Conservation (phyloP, 345 rosid species). For the Eucalyptus coolabah region DNA sequence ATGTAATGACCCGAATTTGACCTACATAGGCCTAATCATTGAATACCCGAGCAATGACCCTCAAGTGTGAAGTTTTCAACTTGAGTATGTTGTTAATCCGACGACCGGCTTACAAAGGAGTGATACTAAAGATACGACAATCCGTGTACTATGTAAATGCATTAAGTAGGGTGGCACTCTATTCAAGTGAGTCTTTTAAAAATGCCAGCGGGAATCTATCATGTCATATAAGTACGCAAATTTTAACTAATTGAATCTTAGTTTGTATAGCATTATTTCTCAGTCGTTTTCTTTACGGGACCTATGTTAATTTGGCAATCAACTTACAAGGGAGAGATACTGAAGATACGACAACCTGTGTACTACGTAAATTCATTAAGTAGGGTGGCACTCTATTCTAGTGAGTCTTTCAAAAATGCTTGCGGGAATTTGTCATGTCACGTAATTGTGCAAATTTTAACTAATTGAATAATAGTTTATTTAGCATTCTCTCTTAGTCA, state of each 20-base stretch:
- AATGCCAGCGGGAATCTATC: accelerated
- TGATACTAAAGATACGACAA: not conserved
- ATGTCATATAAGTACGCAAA: accelerated
- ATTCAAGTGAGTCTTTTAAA: no score
- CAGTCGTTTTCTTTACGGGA: no score
- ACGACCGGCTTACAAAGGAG: not conserved
- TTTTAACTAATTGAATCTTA: no score
- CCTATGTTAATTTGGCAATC: not conserved
- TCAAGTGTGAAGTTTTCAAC: accelerated
- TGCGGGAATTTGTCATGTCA: no score
- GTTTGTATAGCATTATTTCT: no score
- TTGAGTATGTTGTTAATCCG: not conserved
- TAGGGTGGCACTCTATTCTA: not conserved
- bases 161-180: not conserved
- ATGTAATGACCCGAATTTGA: not conserved
- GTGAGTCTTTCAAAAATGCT: no score
- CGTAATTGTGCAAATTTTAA: no score
- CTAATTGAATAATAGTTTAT: no score
- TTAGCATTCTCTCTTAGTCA: no score
- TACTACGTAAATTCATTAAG: not conserved
- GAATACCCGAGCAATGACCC: not conserved
- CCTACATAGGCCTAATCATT: not conserved
- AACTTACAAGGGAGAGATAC: not conserved
- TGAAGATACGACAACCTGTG: not conserved
- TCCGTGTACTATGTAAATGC: not conserved